Evolutionary conservation across 2,329 filamentous ascomycete genomes (phyloP).

Genomic region (Emericellopsis atlantica): DNA sequence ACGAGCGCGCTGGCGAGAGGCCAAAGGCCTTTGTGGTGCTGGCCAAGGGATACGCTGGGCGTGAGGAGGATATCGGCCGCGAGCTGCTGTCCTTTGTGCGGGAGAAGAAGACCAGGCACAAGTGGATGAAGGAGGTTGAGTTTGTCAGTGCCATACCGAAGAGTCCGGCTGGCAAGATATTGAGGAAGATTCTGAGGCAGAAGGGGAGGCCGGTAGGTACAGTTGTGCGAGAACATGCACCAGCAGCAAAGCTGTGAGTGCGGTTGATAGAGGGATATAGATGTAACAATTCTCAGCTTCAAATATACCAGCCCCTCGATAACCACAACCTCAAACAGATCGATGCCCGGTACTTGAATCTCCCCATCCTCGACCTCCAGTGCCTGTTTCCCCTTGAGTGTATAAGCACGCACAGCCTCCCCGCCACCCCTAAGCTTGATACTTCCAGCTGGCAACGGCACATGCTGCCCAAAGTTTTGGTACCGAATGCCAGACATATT

Average conservation of each 20-base stretch:
- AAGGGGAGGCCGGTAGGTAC: background rate
- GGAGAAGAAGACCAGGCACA: constrained; percentile 40
- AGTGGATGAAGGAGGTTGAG: constrained; percentile 38
- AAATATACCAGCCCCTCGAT: background rate
- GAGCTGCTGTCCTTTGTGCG: constrained; percentile 34
- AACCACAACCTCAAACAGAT: too few relatives aligned
- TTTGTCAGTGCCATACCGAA: constrained; percentile 44
- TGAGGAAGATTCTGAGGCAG: constrained; percentile 38
- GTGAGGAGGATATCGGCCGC: constrained; percentile 18
- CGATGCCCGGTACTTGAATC: too few relatives aligned
- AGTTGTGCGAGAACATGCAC: constrained; percentile 2
- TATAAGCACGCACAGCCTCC: too few relatives aligned
- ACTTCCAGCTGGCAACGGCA: too few relatives aligned
- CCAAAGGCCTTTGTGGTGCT: constrained; percentile 45
- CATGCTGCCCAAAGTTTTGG: too few relatives aligned
- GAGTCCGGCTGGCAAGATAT: constrained; percentile 48
- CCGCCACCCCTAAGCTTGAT: too few relatives aligned
- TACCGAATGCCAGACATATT: too few relatives aligned
- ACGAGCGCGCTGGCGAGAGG: constrained; percentile 42
- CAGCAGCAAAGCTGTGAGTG: constrained; percentile 3
- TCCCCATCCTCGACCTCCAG: too few relatives aligned
- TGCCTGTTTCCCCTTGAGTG: too few relatives aligned
- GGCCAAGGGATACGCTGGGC: constrained; percentile 13
- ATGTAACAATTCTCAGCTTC: too few relatives aligned
- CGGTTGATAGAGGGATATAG: background rate